A percentile compares a stretch with the other conserved stretches of the same genome.
Evolutionary conservation across 306 rosid genomes (phyloP).

Genomic region (Vigna nakashimae): DNA sequence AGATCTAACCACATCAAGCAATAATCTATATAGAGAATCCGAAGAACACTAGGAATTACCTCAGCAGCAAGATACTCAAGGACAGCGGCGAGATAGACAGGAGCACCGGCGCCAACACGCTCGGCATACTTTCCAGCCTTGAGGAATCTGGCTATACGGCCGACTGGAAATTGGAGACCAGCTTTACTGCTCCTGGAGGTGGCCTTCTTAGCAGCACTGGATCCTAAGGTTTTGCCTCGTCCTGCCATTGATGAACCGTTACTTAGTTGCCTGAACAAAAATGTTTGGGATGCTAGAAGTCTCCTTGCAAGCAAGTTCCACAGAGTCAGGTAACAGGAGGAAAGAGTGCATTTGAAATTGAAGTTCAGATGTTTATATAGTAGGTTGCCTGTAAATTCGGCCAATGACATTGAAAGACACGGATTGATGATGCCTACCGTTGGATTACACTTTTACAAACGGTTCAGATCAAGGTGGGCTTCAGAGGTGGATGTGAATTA

Average conservation of each 20-base stretch:
- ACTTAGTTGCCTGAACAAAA: neutral
- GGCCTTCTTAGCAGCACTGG: constrained; percentile 81
- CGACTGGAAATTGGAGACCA: constrained; percentile 90
- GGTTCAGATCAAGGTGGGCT: neutral
- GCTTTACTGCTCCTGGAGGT: constrained; percentile 89
- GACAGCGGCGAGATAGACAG: constrained; percentile 91
- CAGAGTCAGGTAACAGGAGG: neutral
- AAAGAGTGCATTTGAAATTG: neutral
- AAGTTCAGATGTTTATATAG: constrained; percentile 55
- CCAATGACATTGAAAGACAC: constrained; percentile 61
- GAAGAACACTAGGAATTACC: constrained; percentile 44
- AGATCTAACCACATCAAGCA: neutral
- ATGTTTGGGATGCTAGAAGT: neutral
- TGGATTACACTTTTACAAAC: constrained; percentile 44
- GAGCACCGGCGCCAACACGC: constrained; percentile 96
- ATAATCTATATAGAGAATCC: neutral
- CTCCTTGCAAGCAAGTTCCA: neutral
- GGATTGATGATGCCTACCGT: constrained; percentile 47
- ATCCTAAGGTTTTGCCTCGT: constrained; percentile 82
- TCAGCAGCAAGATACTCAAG: constrained; percentile 95
- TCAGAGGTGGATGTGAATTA: too few relatives aligned
- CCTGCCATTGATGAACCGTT: constrained; percentile 48
- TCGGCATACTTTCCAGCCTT: constrained; percentile 95
- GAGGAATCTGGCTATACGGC: constrained; percentile 88
- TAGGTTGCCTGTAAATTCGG: neutral